Evolutionary conservation across 805 yeast genomes (phyloP).

Genomic region (Metschnikowia hibisci): DNA sequence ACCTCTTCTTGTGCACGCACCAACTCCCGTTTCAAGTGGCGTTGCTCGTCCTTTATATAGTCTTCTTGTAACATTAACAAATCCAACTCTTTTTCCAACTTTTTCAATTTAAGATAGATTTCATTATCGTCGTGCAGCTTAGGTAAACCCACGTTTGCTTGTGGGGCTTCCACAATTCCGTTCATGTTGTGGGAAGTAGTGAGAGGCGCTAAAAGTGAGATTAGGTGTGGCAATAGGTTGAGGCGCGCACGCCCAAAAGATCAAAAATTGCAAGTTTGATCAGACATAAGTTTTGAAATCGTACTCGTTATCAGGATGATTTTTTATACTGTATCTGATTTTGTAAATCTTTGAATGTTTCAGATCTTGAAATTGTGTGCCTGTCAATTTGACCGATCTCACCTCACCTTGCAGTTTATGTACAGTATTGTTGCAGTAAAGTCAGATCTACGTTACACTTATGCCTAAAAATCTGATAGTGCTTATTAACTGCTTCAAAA

Average conservation of each 20-base stretch:
- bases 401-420: too few relatives aligned
- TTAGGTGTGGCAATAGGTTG: conserved; percentile 8
- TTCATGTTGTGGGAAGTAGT: not conserved
- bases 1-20: conserved; percentile 98
- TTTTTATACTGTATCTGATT: too few relatives aligned
- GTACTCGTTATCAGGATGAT: too few relatives aligned
- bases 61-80: conserved; percentile 86
- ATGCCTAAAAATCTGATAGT: too few relatives aligned
- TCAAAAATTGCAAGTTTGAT: too few relatives aligned
- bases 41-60: conserved; percentile 96
- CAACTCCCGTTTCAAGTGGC: conserved; percentile 90
- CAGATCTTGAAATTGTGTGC: too few relatives aligned
- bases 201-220: conserved; percentile 2
- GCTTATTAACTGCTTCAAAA: too few relatives aligned
- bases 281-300: too few relatives aligned
- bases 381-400: too few relatives aligned
- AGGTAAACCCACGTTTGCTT: conserved; percentile 2
- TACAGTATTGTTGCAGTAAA: too few relatives aligned
- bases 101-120: conserved; percentile 79
- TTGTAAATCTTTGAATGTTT: too few relatives aligned
- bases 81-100: conserved; percentile 86
- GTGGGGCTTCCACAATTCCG: conserved; percentile 28
- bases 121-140: conserved; percentile 46
- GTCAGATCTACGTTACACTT: too few relatives aligned
- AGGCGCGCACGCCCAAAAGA: conserved; percentile 6